phyloP scores from a whole-genome alignment of 2,329 filamentous ascomycete genomes.

The Coniosporium tulheliwenetii region DNA sequence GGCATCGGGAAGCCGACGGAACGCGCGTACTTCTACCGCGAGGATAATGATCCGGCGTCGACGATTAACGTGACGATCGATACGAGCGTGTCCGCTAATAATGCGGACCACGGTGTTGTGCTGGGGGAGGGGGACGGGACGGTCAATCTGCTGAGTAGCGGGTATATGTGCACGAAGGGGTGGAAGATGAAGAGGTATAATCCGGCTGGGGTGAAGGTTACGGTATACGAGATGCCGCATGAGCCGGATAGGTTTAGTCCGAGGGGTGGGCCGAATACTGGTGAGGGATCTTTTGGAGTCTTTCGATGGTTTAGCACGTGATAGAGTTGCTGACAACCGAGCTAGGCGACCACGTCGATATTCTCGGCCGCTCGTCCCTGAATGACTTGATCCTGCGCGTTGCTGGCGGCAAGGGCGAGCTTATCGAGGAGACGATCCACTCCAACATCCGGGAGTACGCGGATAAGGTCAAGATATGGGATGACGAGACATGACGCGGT shows the following conservation, averaged over 20 bases:
- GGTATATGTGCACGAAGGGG: constrained; percentile 94
- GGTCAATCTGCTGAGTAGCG: constrained; percentile 77
- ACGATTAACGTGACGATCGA: constrained; percentile 49
- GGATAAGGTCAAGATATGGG: constrained; percentile 66
- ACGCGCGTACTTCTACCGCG: constrained; percentile 78
- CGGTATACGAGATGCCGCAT: constrained; percentile 88
- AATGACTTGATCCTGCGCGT: constrained; percentile 84
- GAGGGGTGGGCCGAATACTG: constrained; percentile 51
- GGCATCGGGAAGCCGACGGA: constrained; percentile 89
- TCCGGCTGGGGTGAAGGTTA: constrained; percentile 65
- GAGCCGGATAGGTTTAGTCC: constrained; percentile 88
- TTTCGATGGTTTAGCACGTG: not conserved
- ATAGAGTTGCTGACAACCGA: constrained; percentile 1
- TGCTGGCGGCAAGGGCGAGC: constrained; percentile 68
- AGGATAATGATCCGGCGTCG: constrained; percentile 48
- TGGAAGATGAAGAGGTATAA: constrained; percentile 94
- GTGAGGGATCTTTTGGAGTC: constrained; percentile 17
- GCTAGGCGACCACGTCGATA: constrained; percentile 85
- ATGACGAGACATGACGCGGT: constrained; percentile 30
- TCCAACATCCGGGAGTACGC: constrained; percentile 76
- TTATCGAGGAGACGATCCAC: constrained; percentile 60
- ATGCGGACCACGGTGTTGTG: constrained; percentile 72
- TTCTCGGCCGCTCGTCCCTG: constrained; percentile 71
- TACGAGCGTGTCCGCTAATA: constrained; percentile 29
- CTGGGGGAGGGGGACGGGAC: constrained; percentile 95